A percentile compares a stretch with the other conserved stretches of the same genome.
Evolutionary conservation across 768 basidiomycete genomes (phyloP).

Genomic region (Tulasnella sp.): DNA sequence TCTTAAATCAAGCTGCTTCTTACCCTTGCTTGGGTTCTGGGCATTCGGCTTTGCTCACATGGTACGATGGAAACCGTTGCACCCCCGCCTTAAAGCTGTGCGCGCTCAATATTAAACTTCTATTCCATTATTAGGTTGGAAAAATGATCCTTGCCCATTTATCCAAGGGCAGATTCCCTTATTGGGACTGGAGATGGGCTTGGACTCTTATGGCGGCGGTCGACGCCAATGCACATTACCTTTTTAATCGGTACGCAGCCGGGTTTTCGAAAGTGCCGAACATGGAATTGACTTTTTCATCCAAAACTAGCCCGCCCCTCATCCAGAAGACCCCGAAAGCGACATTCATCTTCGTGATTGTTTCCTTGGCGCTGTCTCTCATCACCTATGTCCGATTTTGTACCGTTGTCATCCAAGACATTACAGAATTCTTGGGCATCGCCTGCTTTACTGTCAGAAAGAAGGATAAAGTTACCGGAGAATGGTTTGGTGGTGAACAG

Average conservation of each 20-base stretch:
- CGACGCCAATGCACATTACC: slow-evolving; percentile 65
- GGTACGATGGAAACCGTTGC: slow-evolving; percentile 6
- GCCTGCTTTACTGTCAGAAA: slow-evolving; percentile 89
- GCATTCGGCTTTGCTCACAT: slow-evolving; percentile 74
- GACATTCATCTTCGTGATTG: slow-evolving; percentile 57
- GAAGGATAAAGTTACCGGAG: slow-evolving; percentile 37
- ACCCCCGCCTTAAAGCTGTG: not conserved
- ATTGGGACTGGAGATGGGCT: slow-evolving; percentile 78
- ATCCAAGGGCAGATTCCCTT: slow-evolving; percentile 69
- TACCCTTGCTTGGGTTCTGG: slow-evolving; percentile 87
- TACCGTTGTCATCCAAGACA: slow-evolving; percentile 67
- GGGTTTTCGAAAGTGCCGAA: not conserved
- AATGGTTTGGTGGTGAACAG: slow-evolving; percentile 13
- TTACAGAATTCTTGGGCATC: slow-evolving; percentile 85
- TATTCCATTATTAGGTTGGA: slow-evolving; percentile 51
- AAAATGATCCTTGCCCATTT: slow-evolving; percentile 89
- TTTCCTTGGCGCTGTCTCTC: slow-evolving; percentile 55
- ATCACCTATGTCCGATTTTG: slow-evolving; percentile 66
- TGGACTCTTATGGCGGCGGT: slow-evolving; percentile 64
- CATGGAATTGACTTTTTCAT: slow-evolving; percentile 12
- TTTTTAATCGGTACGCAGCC: slow-evolving; percentile 45
- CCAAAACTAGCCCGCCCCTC: slow-evolving; percentile 35
- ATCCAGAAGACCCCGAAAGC: slow-evolving; percentile 54
- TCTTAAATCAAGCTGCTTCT: slow-evolving; percentile 59
- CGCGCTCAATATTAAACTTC: not conserved